phyloP scores from a whole-genome alignment of 306 rosid genomes.

The Quercus suber region DNA sequence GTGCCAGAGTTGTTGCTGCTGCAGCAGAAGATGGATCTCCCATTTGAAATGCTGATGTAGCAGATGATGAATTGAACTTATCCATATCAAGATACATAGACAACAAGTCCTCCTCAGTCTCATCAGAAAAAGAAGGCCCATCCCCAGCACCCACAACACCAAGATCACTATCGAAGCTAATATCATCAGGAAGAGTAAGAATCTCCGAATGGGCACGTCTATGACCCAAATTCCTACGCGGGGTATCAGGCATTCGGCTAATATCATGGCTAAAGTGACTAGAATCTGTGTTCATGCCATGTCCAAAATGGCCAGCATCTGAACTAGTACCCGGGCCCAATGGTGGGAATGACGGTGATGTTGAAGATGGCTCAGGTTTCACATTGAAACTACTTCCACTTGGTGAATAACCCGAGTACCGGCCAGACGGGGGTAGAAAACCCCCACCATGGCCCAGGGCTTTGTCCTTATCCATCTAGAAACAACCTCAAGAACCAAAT shows the following conservation, averaged over 20 bases:
- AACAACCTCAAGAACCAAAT: conserved; percentile 16
- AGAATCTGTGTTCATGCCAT: conserved; percentile 45
- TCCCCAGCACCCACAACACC: conserved; percentile 92
- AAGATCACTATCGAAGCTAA: conserved; percentile 90
- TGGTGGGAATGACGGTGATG: conserved; percentile 46
- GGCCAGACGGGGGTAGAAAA: conserved; percentile 68
- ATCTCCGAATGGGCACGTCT: conserved; percentile 96
- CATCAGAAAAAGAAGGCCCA: conserved; percentile 88
- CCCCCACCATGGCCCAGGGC: conserved; percentile 61
- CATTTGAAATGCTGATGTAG: conserved; percentile 60
- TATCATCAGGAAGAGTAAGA: conserved; percentile 86
- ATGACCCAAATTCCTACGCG: conserved; percentile 78
- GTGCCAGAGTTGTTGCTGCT: conserved; percentile 9
- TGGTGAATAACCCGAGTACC: conserved; percentile 54
- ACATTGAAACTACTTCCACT: conserved; percentile 52
- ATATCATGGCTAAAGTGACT: conserved; percentile 86
- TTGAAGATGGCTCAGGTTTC: conserved; percentile 59
- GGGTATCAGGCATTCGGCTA: conserved; percentile 90
- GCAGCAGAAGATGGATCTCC: conserved; percentile 59
- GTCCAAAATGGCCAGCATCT: conserved; percentile 58
- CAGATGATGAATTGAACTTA: conserved; percentile 80
- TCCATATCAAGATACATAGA: conserved; percentile 98
- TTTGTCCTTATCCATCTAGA: conserved; percentile 74
- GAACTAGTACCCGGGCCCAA: conserved; percentile 49
- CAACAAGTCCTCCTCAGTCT: conserved; percentile 84